These are phyloP conservation scores for Allium cepa DNA, from an alignment of 106 monocot genomes.

Conservation along the genomic window DNA sequence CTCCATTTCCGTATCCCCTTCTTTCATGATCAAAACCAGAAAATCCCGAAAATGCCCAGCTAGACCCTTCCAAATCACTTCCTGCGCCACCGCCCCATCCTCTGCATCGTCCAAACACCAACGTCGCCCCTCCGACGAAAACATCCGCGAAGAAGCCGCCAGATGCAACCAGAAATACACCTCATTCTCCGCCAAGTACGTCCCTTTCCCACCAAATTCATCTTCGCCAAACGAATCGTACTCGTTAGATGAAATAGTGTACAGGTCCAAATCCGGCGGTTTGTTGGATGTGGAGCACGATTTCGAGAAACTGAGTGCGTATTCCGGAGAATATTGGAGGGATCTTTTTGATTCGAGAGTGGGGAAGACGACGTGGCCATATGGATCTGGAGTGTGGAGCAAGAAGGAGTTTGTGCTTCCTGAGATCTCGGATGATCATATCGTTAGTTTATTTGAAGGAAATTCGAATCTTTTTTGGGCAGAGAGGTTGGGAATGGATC, in stretches of 20 bases:
- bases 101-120: constrained; percentile 9
- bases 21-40: neutral
- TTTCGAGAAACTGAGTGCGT: constrained; percentile 51
- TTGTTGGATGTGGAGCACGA: constrained; percentile 90
- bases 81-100: constrained; percentile 9
- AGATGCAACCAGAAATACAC: constrained; percentile 32
- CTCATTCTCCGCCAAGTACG: constrained; percentile 64
- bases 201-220: constrained; percentile 27
- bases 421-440: constrained; percentile 74
- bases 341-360: constrained; percentile 76
- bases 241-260: constrained; percentile 92
- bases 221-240: constrained; percentile 38
- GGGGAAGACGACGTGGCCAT: constrained; percentile 87
- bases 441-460: constrained; percentile 90
- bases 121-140: constrained; percentile 71
- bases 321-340: constrained; percentile 73
- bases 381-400: constrained; percentile 96
- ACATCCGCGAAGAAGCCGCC: constrained; percentile 79
- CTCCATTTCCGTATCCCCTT: neutral
- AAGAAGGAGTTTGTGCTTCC: constrained; percentile 98
- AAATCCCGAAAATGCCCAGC: neutral
- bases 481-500: constrained; percentile 79
- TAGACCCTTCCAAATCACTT: constrained; percentile 2
- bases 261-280: constrained; percentile 71
- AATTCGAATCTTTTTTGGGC: constrained; percentile 99